phyloP scores from a whole-genome alignment of 176 grass and related monocot genomes.

The Alopecurus myosuroides region DNA sequence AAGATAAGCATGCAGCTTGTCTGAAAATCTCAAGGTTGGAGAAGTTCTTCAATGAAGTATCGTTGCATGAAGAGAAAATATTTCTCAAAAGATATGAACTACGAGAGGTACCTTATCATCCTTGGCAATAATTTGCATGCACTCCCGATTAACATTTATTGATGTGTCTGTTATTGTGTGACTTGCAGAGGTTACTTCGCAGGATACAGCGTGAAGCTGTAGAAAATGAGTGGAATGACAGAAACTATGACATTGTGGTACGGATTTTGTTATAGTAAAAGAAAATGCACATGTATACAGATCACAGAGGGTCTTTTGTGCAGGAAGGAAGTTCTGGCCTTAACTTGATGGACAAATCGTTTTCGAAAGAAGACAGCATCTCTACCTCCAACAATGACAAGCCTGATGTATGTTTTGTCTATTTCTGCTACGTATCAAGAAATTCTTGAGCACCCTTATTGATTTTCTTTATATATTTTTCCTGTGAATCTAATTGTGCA shows the following conservation, averaged over 20 bases:
- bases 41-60: conserved; percentile 37
- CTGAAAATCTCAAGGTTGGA: conserved; percentile 39
- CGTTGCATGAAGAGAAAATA: conserved; percentile 48
- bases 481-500: background rate
- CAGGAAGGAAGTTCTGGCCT: conserved; percentile 14
- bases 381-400: background rate
- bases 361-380: background rate
- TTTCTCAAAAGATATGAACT: conserved; percentile 40
- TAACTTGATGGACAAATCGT: background rate
- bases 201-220: conserved; percentile 2
- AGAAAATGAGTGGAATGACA: conserved; percentile 16
- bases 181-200: conserved; percentile 14
- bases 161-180: background rate
- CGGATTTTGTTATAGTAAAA: background rate
- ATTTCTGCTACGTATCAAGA: background rate
- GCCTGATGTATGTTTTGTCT: conserved; percentile 30
- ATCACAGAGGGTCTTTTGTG: background rate
- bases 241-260: conserved; percentile 1
- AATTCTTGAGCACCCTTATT: background rate
- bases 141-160: background rate
- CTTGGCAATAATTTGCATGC: background rate
- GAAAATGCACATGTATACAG: background rate
- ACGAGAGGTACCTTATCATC: conserved; percentile 19
- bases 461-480: background rate
- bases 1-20: conserved; percentile 41